These are phyloP conservation scores for Alternaria sp. DNA, from an alignment of 2,329 filamentous ascomycete genomes.

Conservation along the genomic window DNA sequence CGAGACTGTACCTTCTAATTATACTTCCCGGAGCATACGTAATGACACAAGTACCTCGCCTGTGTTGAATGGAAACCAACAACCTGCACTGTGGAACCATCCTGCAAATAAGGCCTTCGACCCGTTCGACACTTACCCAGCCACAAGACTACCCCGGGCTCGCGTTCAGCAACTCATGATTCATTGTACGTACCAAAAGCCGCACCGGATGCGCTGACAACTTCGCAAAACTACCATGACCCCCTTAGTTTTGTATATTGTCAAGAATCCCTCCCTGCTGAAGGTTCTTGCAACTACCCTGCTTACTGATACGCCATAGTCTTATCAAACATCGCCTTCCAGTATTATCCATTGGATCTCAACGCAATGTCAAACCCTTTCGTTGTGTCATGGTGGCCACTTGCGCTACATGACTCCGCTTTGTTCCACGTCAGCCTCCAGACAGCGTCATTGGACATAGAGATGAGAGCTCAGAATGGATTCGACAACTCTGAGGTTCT, in stretches of 20 bases:
- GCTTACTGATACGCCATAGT: conserved; percentile 48
- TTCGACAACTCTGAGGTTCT: conserved; percentile 62
- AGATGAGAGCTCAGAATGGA: conserved; percentile 58
- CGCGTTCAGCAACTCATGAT: conserved; percentile 64
- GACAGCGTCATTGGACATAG: conserved; percentile 64
- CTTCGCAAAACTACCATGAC: background rate
- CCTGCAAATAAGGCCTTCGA: conserved; percentile 51
- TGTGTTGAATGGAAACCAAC: background rate
- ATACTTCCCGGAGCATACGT: background rate
- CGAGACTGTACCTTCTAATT: conserved; percentile 13
- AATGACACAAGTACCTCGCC: background rate
- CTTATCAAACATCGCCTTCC: conserved; percentile 63
- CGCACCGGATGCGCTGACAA: background rate
- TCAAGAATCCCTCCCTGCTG: background rate
- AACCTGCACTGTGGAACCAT: background rate
- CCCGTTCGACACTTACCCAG: conserved; percentile 64
- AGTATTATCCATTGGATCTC: conserved; percentile 65
- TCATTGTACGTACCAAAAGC: conserved; percentile 53
- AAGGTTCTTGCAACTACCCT: background rate
- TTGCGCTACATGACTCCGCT: conserved; percentile 62
- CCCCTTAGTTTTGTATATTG: background rate
- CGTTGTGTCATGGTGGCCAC: conserved; percentile 65
- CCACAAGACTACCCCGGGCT: conserved; percentile 57
- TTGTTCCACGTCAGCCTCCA: conserved; percentile 66
- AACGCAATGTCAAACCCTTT: conserved; percentile 63